Conservation (phyloP, 345 rosid genomes). For the Euclidium syriacum region DNA sequence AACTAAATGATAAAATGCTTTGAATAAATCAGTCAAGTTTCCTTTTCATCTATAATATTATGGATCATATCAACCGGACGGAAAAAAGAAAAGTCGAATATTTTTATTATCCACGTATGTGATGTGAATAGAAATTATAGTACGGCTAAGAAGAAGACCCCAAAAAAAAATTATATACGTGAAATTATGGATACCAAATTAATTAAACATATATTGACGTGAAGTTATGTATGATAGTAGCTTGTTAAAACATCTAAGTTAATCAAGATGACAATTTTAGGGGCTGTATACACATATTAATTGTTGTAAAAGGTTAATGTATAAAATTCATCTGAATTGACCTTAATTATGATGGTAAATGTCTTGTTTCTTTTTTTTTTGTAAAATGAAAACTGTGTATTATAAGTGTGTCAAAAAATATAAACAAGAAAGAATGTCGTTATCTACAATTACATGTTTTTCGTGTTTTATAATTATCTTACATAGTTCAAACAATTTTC, state of each 20-base stretch:
- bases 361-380: no score
- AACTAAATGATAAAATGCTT: slow-evolving; percentile 11
- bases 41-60: slow-evolving; percentile 15
- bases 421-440: no score
- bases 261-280: not conserved
- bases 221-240: slow-evolving; percentile 15
- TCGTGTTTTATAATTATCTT: no score
- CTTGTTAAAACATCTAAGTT: slow-evolving; percentile 15
- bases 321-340: not conserved
- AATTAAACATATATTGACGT: slow-evolving; percentile 10
- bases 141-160: slow-evolving; percentile 21
- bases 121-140: slow-evolving; percentile 4
- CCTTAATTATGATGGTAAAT: not conserved
- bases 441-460: no score
- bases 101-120: not conserved
- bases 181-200: not conserved
- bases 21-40: slow-evolving; percentile 23
- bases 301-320: not conserved
- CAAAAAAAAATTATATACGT: slow-evolving; percentile 8
- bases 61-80: slow-evolving; percentile 21
- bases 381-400: no score
- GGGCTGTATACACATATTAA: not conserved
- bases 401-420: no score
- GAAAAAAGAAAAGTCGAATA: not conserved
- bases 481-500: no score